These are phyloP conservation scores for Boletus mariae DNA, from an alignment of 1,284 basidiomycete species.

Conservation along the genomic window DNA sequence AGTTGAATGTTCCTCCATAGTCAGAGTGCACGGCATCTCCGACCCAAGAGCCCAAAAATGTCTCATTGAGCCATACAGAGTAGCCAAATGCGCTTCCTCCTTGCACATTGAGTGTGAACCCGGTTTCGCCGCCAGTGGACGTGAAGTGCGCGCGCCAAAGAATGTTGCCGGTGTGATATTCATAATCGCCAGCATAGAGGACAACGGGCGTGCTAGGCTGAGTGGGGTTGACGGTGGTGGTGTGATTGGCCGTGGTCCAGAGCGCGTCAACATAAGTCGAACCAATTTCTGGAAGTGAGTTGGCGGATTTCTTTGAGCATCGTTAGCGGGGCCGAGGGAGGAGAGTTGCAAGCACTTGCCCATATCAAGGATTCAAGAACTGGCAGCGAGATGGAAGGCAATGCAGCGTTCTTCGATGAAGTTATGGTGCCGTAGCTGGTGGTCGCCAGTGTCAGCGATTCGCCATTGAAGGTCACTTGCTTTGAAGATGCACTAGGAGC, in stretches of 20 bases:
- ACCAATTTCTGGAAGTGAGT: conserved; percentile 27
- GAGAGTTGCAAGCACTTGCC: conserved; percentile 4
- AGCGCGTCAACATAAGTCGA: conserved; percentile 33
- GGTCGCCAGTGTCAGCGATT: conserved; percentile 26
- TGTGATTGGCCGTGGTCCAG: conserved; percentile 40
- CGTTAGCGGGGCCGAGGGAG: conserved; percentile 5
- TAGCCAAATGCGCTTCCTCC: conserved; percentile 49
- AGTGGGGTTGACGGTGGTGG: conserved; percentile 38
- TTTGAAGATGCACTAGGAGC: conserved; percentile 37
- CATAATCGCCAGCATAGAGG: conserved; percentile 51
- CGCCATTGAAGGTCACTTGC: conserved; percentile 41
- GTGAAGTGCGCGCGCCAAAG: conserved; percentile 51
- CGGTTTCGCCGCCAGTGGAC: conserved; percentile 40
- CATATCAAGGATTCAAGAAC: conserved; percentile 19
- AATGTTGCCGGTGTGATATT: conserved; percentile 54
- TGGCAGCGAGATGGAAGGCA: conserved; percentile 22
- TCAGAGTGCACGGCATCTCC: too few relatives aligned
- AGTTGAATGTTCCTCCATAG: too few relatives aligned
- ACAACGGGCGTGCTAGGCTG: conserved; percentile 36
- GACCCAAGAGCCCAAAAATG: conserved; percentile 31
- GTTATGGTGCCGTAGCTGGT: conserved; percentile 39
- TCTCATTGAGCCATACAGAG: conserved; percentile 47
- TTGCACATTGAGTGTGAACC: conserved; percentile 39
- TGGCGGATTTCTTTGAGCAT: conserved; percentile 19
- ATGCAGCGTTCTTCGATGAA: conserved; percentile 11